Conservation (phyloP, 352 stramenopile genomes). For the Phytophthora megakarya region DNA sequence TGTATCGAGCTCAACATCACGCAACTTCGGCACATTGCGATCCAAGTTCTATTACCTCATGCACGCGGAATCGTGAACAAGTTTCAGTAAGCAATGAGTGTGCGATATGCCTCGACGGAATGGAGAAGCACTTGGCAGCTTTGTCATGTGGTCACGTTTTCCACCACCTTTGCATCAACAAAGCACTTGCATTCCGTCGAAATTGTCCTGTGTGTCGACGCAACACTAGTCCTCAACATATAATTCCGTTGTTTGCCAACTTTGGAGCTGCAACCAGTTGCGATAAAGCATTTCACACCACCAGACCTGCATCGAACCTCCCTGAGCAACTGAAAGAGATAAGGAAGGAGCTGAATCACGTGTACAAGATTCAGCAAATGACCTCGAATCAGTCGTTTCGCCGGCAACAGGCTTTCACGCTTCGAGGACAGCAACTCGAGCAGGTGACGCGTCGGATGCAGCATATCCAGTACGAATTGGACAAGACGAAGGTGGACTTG, state of each 20-base stretch:
- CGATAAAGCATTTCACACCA: not conserved
- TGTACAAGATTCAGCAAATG: slow-evolving; percentile 33
- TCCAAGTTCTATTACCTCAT: not conserved
- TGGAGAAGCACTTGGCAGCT: slow-evolving; percentile 36
- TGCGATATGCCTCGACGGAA: slow-evolving; percentile 47
- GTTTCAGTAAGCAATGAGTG: slow-evolving; percentile 16
- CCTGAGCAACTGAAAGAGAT: slow-evolving; percentile 31
- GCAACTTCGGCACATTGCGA: not conserved
- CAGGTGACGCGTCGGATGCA: slow-evolving; percentile 24
- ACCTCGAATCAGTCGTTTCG: slow-evolving; percentile 43
- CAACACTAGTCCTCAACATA: slow-evolving; percentile 17
- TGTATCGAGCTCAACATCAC: not conserved
- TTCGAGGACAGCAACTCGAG: slow-evolving; percentile 33
- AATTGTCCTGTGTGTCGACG: slow-evolving; percentile 47
- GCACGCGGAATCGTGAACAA: not conserved
- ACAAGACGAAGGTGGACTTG: slow-evolving; percentile 29
- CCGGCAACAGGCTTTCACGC: slow-evolving; percentile 33
- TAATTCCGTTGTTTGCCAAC: slow-evolving; percentile 40
- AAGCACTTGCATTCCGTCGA: slow-evolving; percentile 21
- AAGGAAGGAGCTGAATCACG: slow-evolving; percentile 20
- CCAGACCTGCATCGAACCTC: slow-evolving; percentile 10
- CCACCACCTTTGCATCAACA: slow-evolving; percentile 33
- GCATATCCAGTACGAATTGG: slow-evolving; percentile 30
- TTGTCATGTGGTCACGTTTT: slow-evolving; percentile 54
- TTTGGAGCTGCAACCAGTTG: not conserved